phyloP scores from a whole-genome alignment of 768 basidiomycete genomes.

The Podaxis sp. region DNA sequence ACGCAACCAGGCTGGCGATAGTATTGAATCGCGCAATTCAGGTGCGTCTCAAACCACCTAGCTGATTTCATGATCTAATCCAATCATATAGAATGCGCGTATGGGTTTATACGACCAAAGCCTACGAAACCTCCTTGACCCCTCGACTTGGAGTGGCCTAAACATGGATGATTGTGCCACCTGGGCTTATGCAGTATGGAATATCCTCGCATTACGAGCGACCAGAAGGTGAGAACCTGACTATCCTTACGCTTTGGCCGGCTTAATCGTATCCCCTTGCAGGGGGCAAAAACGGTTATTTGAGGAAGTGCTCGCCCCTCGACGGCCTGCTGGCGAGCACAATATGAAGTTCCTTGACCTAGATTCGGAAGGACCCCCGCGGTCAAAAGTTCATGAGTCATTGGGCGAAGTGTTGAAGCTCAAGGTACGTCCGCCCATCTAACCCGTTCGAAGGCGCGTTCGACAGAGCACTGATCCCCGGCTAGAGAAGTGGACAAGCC shows the following conservation, averaged over 20 bases:
- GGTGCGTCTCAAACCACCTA: slow-evolving; percentile 34
- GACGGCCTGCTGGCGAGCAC: slow-evolving; percentile 53
- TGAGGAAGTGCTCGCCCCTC: slow-evolving; percentile 62
- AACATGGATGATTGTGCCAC: slow-evolving; percentile 61
- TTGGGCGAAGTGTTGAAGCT: slow-evolving; percentile 47
- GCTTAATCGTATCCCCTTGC: neutral
- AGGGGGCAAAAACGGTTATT: slow-evolving; percentile 69
- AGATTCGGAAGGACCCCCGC: slow-evolving; percentile 36
- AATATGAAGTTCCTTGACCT: slow-evolving; percentile 56
- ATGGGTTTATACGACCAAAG: slow-evolving; percentile 67
- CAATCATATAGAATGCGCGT: slow-evolving; percentile 52
- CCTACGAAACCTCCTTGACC: slow-evolving; percentile 62
- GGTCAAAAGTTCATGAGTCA: slow-evolving; percentile 36
- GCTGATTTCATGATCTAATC: slow-evolving; percentile 16
- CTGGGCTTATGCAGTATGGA: slow-evolving; percentile 81
- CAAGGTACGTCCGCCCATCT: slow-evolving; percentile 30
- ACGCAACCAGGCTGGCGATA: slow-evolving; percentile 61
- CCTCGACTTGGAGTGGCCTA: slow-evolving; percentile 69
- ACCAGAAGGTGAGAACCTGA: slow-evolving; percentile 56
- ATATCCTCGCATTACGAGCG: slow-evolving; percentile 66
- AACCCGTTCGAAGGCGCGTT: neutral
- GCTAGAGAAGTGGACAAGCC: slow-evolving; percentile 66
- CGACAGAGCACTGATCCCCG: neutral
- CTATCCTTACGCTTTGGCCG: neutral
- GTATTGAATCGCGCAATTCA: slow-evolving; percentile 68